phyloP scores from a whole-genome alignment of 805 yeast species.

The Kodamaea leandrae region DNA sequence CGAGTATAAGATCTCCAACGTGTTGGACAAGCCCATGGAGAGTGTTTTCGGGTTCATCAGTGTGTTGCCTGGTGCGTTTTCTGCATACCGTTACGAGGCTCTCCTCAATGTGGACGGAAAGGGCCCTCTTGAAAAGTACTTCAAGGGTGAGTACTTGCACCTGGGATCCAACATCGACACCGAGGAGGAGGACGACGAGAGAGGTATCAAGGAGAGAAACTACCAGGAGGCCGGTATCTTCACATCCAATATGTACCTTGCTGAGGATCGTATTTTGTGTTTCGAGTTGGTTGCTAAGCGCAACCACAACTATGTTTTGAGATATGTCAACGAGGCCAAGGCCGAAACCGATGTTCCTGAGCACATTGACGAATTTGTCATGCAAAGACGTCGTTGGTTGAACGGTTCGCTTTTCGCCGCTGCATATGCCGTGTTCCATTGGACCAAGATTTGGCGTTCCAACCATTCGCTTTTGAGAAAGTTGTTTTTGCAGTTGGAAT shows the following conservation, averaged over 20 bases:
- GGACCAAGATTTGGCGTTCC: constrained; percentile 84
- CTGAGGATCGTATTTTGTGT: constrained; percentile 94
- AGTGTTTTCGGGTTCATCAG: constrained; percentile 92
- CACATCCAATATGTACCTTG: constrained; percentile 93
- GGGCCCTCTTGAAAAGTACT: constrained; percentile 84
- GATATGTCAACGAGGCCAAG: constrained; percentile 86
- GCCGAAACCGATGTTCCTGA: constrained; percentile 99
- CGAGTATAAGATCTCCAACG: constrained; percentile 93
- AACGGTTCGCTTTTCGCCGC: constrained; percentile 99
- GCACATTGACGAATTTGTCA: constrained; percentile 85
- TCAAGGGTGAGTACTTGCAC: constrained; percentile 85
- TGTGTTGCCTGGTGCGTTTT: constrained; percentile 94
- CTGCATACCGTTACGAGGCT: constrained; percentile 88
- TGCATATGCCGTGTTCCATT: constrained; percentile 79
- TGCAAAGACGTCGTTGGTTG: constrained; percentile 97
- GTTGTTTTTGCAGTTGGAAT: constrained; percentile 79
- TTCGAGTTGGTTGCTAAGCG: constrained; percentile 93
- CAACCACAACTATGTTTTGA: constrained; percentile 81
- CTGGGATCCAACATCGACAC: constrained; percentile 48
- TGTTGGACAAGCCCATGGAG: constrained; percentile 93
- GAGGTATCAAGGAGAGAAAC: constrained; percentile 37
- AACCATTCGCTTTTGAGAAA: constrained; percentile 82
- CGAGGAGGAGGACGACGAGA: constrained; percentile 38
- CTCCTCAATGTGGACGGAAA: constrained; percentile 68
- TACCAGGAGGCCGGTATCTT: constrained; percentile 64